Evolutionary conservation across 306 rosid species (phyloP).

Genomic region (Argentina anserina): DNA sequence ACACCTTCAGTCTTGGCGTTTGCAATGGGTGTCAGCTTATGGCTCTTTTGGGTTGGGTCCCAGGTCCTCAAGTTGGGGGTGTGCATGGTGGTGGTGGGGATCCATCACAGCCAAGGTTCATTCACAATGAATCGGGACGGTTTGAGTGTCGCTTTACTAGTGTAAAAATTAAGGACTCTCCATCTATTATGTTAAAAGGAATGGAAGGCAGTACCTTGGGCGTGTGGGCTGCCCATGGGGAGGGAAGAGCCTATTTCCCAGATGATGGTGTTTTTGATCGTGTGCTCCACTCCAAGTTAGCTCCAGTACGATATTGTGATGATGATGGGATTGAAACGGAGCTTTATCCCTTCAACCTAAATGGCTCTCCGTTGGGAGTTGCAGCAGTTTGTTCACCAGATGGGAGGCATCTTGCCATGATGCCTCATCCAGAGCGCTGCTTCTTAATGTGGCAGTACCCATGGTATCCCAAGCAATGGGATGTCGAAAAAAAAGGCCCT

Average conservation of each 20-base stretch:
- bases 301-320: constrained; percentile 79
- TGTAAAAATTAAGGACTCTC: constrained; percentile 76
- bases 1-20: constrained; percentile 88
- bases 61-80: constrained; percentile 86
- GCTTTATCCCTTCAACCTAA: constrained; percentile 75
- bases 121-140: constrained; percentile 83
- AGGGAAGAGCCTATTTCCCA: constrained; percentile 87
- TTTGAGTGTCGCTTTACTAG: constrained; percentile 90
- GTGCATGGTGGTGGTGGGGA: constrained; percentile 79
- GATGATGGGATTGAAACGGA: constrained; percentile 81
- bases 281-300: constrained; percentile 55
- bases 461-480: constrained; percentile 87
- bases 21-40: constrained; percentile 96
- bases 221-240: constrained; percentile 88
- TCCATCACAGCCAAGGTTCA: constrained; percentile 80
- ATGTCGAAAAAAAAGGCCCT: constrained; percentile 73
- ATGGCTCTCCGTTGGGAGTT: constrained; percentile 84
- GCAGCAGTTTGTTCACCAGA: constrained; percentile 92
- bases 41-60: constrained; percentile 94
- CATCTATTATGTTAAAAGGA: constrained; percentile 74
- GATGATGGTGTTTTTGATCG: constrained; percentile 64
- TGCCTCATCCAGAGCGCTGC: constrained; percentile 99
- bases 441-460: constrained; percentile 96
- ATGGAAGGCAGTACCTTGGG: constrained; percentile 86
- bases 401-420: constrained; percentile 93